Percentiles rank a stretch among this genome's conserved stretches.
phyloP scores from a whole-genome alignment of 1,284 basidiomycete species.

The Tranzscheliella williamsii region DNA sequence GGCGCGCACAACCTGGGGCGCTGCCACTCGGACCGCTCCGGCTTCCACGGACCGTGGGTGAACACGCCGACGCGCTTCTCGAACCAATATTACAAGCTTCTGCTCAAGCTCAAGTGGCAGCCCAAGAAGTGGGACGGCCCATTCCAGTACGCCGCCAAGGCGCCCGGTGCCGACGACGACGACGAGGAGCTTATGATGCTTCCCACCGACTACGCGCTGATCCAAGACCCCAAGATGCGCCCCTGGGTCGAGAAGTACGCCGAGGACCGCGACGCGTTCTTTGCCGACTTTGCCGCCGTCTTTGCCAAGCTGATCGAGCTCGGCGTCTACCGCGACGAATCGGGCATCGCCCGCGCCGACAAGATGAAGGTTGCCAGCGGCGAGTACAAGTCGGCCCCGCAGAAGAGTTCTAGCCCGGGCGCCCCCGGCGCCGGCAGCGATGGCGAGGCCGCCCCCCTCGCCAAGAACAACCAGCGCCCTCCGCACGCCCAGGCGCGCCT shows the following conservation, averaged over 20 bases:
- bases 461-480: slow-evolving; percentile 32
- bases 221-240: slow-evolving; percentile 55
- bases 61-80: slow-evolving; percentile 56
- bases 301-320: slow-evolving; percentile 61
- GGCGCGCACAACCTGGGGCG: slow-evolving; percentile 66
- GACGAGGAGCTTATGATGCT: slow-evolving; percentile 66
- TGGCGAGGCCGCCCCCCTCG: slow-evolving; percentile 35
- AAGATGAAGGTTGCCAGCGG: slow-evolving; percentile 46
- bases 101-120: slow-evolving; percentile 64
- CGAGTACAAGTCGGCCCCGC: slow-evolving; percentile 55
- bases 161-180: slow-evolving; percentile 58
- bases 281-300: slow-evolving; percentile 65
- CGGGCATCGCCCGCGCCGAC: slow-evolving; percentile 54
- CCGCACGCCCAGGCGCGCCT: no score
- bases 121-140: slow-evolving; percentile 65
- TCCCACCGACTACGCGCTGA: slow-evolving; percentile 61
- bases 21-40: slow-evolving; percentile 55
- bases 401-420: slow-evolving; percentile 41
- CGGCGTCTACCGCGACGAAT: slow-evolving; percentile 59
- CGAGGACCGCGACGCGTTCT: slow-evolving; percentile 66
- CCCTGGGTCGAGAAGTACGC: slow-evolving; percentile 63
- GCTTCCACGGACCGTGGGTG: slow-evolving; percentile 60
- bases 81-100: slow-evolving; percentile 61
- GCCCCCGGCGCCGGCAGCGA: slow-evolving; percentile 42
- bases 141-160: slow-evolving; percentile 57